Evolutionary conservation across 768 basidiomycete genomes (phyloP).

Genomic region (Leccinum aurantiacum): DNA sequence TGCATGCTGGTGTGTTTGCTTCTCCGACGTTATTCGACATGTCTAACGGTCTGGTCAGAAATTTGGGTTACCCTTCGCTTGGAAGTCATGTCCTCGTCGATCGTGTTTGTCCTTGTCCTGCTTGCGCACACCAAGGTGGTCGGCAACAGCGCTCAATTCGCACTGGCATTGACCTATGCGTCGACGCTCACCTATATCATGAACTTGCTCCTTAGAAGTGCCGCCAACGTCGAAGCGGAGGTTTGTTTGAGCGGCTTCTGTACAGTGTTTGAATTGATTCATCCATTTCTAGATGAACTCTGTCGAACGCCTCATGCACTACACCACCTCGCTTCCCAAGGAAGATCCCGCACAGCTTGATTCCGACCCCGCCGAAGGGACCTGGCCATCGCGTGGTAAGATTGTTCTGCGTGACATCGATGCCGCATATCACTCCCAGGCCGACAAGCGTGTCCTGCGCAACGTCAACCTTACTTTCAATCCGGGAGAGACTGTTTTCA

Average conservation of each 20-base stretch:
- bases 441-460: slow-evolving; percentile 56
- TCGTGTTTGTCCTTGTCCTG: slow-evolving; percentile 27
- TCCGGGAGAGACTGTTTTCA: slow-evolving; percentile 69
- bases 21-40: background rate
- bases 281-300: slow-evolving; percentile 24
- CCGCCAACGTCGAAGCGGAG: slow-evolving; percentile 30
- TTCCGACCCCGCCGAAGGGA: slow-evolving; percentile 22
- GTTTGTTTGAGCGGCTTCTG: slow-evolving; percentile 3
- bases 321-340: slow-evolving; percentile 23
- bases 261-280: background rate
- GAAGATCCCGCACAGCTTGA: slow-evolving; percentile 22
- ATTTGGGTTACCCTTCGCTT: slow-evolving; percentile 34
- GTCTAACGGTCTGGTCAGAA: slow-evolving; percentile 17
- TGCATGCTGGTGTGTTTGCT: slow-evolving; percentile 23
- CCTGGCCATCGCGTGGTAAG: slow-evolving; percentile 50
- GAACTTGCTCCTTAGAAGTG: slow-evolving; percentile 29
- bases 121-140: slow-evolving; percentile 29
- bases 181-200: slow-evolving; percentile 27
- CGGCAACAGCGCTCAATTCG: slow-evolving; percentile 25
- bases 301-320: slow-evolving; percentile 31
- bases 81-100: slow-evolving; percentile 29
- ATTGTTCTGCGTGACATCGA: slow-evolving; percentile 59
- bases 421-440: slow-evolving; percentile 73
- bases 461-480: slow-evolving; percentile 67
- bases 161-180: slow-evolving; percentile 31